phyloP scores from a whole-genome alignment of 306 rosid genomes.

The Trifolium dubium region DNA sequence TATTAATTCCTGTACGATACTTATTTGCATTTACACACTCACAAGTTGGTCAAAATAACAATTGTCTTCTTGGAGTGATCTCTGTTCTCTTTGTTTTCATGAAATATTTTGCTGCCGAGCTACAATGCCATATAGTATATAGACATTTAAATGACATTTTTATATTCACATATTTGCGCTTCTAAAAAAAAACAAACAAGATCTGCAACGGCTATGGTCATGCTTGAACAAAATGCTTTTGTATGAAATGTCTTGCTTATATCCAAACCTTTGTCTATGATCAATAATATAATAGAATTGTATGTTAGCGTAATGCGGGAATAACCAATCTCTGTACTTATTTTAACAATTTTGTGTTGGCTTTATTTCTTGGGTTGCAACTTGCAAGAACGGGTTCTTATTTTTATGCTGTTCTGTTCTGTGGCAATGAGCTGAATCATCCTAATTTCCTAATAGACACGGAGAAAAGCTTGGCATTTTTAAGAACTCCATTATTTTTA shows the following conservation, averaged over 20 bases:
- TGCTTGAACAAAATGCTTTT: background rate
- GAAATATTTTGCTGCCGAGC: background rate
- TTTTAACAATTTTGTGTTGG: slow-evolving; percentile 3
- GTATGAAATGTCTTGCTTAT: slow-evolving; percentile 25
- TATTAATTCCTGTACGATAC: background rate
- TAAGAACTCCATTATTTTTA: background rate
- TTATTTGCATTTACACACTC: background rate
- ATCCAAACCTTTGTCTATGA: background rate
- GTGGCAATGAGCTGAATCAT: slow-evolving; percentile 21
- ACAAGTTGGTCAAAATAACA: background rate
- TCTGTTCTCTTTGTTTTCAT: background rate
- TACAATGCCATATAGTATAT: background rate
- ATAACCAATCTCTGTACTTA: slow-evolving; percentile 1
- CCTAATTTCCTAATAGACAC: background rate
- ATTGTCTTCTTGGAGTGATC: slow-evolving; percentile 11
- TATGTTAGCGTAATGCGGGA: slow-evolving; percentile 15
- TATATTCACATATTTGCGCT: background rate
- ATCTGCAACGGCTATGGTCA: background rate
- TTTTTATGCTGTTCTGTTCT: background rate
- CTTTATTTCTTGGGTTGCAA: slow-evolving; percentile 23
- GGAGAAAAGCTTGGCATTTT: background rate
- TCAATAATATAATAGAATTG: slow-evolving; percentile 5
- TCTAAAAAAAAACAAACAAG: background rate
- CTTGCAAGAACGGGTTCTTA: background rate
- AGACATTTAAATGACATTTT: background rate